Base-by-base conservation (phyloP, 2,329 filamentous ascomycete genomes). In the Monilinia fructigena region DNA sequence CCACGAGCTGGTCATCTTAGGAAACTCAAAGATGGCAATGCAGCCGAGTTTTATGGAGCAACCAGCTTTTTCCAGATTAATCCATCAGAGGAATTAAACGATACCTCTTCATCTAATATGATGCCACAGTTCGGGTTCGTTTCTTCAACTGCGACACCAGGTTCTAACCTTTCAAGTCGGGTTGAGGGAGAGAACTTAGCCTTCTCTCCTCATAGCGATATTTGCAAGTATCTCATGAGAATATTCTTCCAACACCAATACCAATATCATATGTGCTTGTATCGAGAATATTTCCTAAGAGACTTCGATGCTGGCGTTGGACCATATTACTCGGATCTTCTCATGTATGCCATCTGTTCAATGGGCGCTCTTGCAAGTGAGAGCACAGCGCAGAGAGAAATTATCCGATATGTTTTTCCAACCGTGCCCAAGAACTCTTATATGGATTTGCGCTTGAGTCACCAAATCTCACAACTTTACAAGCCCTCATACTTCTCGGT, bases 231-330 rank as follows among this genome's bases (percentile, higher is more conserved):
- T 23, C 75, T 82, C 58, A 82, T 83, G 80, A 79, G 80, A 0
- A 76, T 75, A 4, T 83, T 83, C 69, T 83, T 83, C 72, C 77
- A 79, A 63, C 74, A 79, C 48, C 78, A 81, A 28, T 83, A 83
- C 61, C 78, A 80, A 47, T 82, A 81, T 68, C 77, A 80, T 69
- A 82, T 83, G 80, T 78, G 80, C 66, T 75, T 83, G 2, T 83
- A 83, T 67, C 77, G 82, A 40, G 82, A 83, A 69, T 82, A 79
- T 67, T 83, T 83, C 67, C 72, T 83, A 12, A 74, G 82, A 40
- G 82, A 83, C 69, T 83, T 82, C 63, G 80, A 81, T 68, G 74
- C 77, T 2, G 80, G 80, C 0, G 76, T 72, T 1, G 82, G 82
- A 0, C 78, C 77, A 38, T 82, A 83, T 69, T 83, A 83, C 68